Evolutionary conservation across 2,329 filamentous ascomycete genomes (phyloP).

Genomic region (Rutstroemia sp.): DNA sequence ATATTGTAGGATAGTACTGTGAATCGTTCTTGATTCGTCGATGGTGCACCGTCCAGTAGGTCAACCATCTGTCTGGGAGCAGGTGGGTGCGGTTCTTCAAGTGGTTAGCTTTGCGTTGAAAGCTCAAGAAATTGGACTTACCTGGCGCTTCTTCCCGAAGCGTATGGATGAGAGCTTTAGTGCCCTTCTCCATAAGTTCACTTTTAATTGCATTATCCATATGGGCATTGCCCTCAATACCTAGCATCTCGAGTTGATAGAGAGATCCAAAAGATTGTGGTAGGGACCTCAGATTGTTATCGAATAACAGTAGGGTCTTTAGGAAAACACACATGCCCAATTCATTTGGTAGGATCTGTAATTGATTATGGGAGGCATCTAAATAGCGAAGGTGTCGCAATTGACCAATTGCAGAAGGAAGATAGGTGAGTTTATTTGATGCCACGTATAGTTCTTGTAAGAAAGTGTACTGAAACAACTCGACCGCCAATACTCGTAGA

Average conservation of each 20-base stretch:
- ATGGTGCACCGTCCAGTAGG: slow-evolving; percentile 59
- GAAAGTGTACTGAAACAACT: slow-evolving; percentile 83
- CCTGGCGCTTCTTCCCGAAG: slow-evolving; percentile 79
- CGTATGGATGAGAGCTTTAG: slow-evolving; percentile 72
- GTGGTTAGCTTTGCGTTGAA: slow-evolving; percentile 5
- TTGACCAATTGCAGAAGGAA: slow-evolving; percentile 77
- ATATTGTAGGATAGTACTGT: slow-evolving; percentile 93
- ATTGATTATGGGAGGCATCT: slow-evolving; percentile 82
- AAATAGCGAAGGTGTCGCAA: slow-evolving; percentile 75
- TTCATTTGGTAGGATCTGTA: slow-evolving; percentile 76
- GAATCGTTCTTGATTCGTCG: slow-evolving; percentile 57
- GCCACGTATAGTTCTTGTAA: slow-evolving; percentile 88
- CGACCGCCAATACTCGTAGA: slow-evolving; percentile 69
- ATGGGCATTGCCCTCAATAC: slow-evolving; percentile 88
- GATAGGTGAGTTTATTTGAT: slow-evolving; percentile 75
- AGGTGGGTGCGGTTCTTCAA: slow-evolving; percentile 67
- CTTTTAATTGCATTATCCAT: slow-evolving; percentile 69
- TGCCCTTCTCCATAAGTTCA: slow-evolving; percentile 80
- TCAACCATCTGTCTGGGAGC: slow-evolving; percentile 68
- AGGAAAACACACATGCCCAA: slow-evolving; percentile 95
- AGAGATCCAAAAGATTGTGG: slow-evolving; percentile 85
- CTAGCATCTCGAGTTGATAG: slow-evolving; percentile 80
- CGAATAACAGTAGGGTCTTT: slow-evolving; percentile 77
- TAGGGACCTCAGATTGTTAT: slow-evolving; percentile 77
- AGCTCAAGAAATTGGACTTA: slow-evolving; percentile 38